phyloP scores from a whole-genome alignment of 768 basidiomycete genomes.

The Tulasnella sp. region DNA sequence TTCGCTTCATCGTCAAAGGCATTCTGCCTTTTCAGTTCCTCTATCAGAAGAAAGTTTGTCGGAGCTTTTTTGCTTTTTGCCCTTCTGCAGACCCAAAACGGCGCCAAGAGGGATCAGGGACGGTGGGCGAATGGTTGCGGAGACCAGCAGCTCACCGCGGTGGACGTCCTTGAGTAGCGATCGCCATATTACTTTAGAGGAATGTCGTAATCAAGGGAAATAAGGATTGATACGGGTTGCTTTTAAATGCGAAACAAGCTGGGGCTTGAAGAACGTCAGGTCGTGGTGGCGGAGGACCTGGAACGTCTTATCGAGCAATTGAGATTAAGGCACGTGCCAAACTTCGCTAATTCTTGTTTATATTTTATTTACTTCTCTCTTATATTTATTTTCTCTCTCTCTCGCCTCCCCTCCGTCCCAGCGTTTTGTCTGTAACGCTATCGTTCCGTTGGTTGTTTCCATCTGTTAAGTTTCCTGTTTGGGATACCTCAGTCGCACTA shows the following conservation, averaged over 20 bases:
- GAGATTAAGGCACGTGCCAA: too few species aligned
- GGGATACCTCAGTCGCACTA: too few species aligned
- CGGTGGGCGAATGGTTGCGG: not conserved
- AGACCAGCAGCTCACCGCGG: constrained; percentile 1
- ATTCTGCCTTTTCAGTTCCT: constrained; percentile 79
- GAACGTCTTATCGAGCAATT: too few species aligned
- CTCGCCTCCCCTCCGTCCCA: too few species aligned
- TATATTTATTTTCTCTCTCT: too few species aligned
- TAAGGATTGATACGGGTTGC: not conserved
- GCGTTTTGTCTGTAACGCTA: too few species aligned
- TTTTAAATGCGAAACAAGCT: not conserved
- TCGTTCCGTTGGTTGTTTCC: too few species aligned
- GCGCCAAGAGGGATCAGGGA: not conserved
- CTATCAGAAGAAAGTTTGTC: constrained; percentile 78
- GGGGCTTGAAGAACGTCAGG: not conserved
- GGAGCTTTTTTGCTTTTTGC: constrained; percentile 81
- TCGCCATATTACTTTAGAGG: not conserved
- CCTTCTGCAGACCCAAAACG: constrained; percentile 1
- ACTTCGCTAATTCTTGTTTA: too few species aligned
- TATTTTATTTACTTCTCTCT: too few species aligned
- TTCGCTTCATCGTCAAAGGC: constrained; percentile 89
- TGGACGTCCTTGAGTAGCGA: not conserved
- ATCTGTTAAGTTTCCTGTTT: too few species aligned
- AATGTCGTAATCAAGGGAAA: not conserved
- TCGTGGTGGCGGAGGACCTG: too few species aligned